Evolutionary conservation across 2,329 filamentous ascomycete species (phyloP), one percentile per base, ranked within the genome.

Genomic region (Pyrenochaeta sp.): DNA sequence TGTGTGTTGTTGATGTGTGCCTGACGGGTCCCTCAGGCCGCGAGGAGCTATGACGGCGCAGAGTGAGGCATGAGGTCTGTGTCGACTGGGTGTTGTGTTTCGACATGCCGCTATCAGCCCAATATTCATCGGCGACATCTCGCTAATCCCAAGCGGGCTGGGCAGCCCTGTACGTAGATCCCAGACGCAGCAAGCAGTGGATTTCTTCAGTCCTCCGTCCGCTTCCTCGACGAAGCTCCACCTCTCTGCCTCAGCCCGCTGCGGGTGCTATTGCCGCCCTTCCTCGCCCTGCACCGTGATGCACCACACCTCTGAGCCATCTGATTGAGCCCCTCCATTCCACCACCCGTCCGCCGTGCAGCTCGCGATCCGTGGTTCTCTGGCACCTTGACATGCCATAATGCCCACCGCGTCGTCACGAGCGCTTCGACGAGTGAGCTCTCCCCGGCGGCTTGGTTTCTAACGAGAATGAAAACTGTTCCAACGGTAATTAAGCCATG

Each of bases 381-480:
- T 58, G 49, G 63, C 65, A 59, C 66, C 65, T 66, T 64, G 69
- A 69, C 61, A 74, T 74, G 74, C 72, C 76, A 78, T 74, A 75
- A 79, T 79, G 77, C 76, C 66, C 73, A 69, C 71, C 71, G 71
- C 67, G 67, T 70, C 63, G 66, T 71, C 72, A 71, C 73, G 66
- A 72, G 69, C 67, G 68, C 68, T 67, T 71, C 68, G 72, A 73
- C 72, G 72, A 77, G 71, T 70, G 73, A 75, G 67, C 72, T 70
- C 65, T 72, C 65, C 68, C 72, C 66, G 72, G 72, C 72, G 73
- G 69, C 72, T 65, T 70, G 66, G 65, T 68, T 66, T 69, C 64
- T 71, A 72, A 73, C 59, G 75, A 80, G 77, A 73, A 80, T 80
- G 78, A 80, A 79, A 78, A 80, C 78, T 59, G 76, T 79, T 74